Conservation (phyloP, 805 yeast species). For the Priceomyces carsonii region DNA sequence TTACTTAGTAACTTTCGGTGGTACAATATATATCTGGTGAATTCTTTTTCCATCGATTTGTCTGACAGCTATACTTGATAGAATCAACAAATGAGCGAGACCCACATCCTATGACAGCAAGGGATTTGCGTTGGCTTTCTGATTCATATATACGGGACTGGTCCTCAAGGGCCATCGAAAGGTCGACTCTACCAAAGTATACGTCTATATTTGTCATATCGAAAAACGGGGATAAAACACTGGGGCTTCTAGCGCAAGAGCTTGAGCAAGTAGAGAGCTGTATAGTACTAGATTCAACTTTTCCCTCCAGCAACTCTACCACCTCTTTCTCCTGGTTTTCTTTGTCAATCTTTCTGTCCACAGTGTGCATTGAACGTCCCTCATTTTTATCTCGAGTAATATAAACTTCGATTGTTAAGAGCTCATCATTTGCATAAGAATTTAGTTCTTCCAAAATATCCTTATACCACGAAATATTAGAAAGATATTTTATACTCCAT, state of each 20-base stretch:
- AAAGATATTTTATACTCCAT: slow-evolving; percentile 29
- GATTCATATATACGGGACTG: not conserved
- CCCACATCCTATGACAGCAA: slow-evolving; percentile 46
- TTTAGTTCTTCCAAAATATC: slow-evolving; percentile 31
- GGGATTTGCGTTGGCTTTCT: slow-evolving; percentile 17
- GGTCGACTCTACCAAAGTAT: not conserved
- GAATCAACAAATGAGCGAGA: slow-evolving; percentile 30
- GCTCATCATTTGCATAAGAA: slow-evolving; percentile 22
- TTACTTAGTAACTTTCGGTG: slow-evolving; percentile 32
- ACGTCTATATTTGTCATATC: not conserved
- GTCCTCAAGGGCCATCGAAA: not conserved
- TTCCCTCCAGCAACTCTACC: not conserved
- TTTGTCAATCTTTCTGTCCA: not conserved
- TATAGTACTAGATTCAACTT: not conserved
- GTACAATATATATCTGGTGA: slow-evolving; percentile 45
- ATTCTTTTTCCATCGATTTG: slow-evolving; percentile 21
- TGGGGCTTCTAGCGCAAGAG: not conserved
- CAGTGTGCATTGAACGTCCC: not conserved
- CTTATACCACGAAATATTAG: slow-evolving; percentile 37
- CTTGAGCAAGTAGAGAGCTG: not conserved
- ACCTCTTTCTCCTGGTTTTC: not conserved
- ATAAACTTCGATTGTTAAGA: slow-evolving; percentile 25
- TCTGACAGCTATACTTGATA: slow-evolving; percentile 30
- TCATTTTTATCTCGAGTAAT: slow-evolving; percentile 23
- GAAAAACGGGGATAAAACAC: not conserved